These are phyloP conservation scores for Lenwebbia sp. DNA, from an alignment of 345 rosid genomes.

Conservation along the genomic window DNA sequence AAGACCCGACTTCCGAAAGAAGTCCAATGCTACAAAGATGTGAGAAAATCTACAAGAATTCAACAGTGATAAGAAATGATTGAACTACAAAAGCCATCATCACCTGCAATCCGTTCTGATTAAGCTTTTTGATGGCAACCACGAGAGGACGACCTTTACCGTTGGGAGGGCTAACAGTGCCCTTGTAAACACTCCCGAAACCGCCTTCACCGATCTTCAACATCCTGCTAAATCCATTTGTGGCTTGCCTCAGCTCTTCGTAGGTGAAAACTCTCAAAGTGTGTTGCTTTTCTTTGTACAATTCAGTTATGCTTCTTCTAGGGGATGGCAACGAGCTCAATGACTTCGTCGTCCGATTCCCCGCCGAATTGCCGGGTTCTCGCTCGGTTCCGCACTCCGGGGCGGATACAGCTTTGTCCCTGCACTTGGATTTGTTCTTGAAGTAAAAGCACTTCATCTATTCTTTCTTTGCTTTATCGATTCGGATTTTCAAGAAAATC, in stretches of 20 bases:
- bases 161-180: constrained; percentile 28
- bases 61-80: background rate
- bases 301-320: constrained; percentile 44
- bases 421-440: constrained; percentile 33
- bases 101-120: constrained; percentile 74
- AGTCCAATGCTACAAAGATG: background rate
- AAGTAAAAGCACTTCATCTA: constrained; percentile 14
- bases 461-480: background rate
- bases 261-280: constrained; percentile 50
- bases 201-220: constrained; percentile 93
- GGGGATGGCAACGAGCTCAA: constrained; percentile 41
- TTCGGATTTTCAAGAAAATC: background rate
- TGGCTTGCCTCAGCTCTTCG: constrained; percentile 63
- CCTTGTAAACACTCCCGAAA: constrained; percentile 91
- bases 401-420: constrained; percentile 32
- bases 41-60: background rate
- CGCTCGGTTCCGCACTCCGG: constrained; percentile 25
- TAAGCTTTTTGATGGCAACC: constrained; percentile 90
- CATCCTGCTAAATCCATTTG: constrained; percentile 50
- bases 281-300: constrained; percentile 53
- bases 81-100: background rate
- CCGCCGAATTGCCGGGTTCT: background rate
- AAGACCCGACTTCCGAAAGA: background rate
- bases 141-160: constrained; percentile 21
- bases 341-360: constrained; percentile 25